These are phyloP conservation scores for Massarina eburnea DNA, from an alignment of 2,329 filamentous ascomycete genomes.

Conservation along the genomic window DNA sequence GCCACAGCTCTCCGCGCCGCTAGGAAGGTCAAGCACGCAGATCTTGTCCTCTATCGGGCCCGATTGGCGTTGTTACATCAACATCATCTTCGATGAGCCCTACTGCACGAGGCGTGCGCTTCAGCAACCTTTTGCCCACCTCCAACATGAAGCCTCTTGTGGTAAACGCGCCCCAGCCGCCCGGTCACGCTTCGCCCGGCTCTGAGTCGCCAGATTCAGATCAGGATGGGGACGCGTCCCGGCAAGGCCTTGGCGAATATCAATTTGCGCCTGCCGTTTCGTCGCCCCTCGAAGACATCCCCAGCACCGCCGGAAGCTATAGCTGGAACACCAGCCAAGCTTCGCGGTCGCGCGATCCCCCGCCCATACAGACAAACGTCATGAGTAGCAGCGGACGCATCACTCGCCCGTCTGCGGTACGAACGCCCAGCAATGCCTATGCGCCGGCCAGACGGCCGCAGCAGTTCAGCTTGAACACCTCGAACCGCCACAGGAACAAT, in stretches of 20 bases:
- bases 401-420: conserved; percentile 45
- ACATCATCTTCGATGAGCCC: conserved; percentile 21
- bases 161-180: conserved; percentile 29
- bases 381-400: conserved; percentile 17
- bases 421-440: conserved; percentile 55
- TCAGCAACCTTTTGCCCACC: conserved; percentile 17
- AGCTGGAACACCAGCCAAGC: conserved; percentile 25
- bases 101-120: conserved; percentile 28
- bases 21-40: neutral
- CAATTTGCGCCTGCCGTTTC: conserved; percentile 43
- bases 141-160: conserved; percentile 32
- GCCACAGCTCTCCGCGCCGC: neutral
- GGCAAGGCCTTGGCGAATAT: conserved; percentile 52
- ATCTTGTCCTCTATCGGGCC: conserved; percentile 8
- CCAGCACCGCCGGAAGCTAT: conserved; percentile 24
- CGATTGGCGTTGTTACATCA: conserved; percentile 4
- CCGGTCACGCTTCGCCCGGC: conserved; percentile 52
- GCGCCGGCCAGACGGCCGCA: conserved; percentile 51
- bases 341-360: conserved; percentile 30
- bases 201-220: conserved; percentile 51
- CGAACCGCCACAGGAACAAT: conserved; percentile 55
- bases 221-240: conserved; percentile 47
- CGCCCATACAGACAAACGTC: conserved; percentile 28
- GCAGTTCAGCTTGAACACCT: conserved; percentile 49
- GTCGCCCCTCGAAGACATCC: conserved; percentile 36